Base-by-base conservation (phyloP, 352 stramenopile species). In the Phytophthora vignae region DNA sequence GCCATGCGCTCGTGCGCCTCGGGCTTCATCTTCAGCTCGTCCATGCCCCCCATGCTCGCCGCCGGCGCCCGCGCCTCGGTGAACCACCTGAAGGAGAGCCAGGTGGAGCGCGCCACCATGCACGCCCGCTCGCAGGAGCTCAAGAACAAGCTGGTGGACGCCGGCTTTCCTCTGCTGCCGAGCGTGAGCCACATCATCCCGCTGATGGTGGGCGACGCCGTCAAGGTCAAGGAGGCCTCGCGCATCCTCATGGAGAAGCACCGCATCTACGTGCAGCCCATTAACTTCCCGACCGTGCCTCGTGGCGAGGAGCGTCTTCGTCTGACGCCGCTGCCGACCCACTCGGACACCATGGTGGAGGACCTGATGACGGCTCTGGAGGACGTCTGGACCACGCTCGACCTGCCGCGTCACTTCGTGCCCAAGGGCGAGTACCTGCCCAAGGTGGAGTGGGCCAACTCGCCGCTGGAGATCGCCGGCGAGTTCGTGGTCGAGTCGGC, bases 11-110 rank as follows among this genome's bases (percentile, higher is more conserved):
- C 87, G 55, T 93, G 83, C 11, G 85, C 84, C 21, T 88, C 91
- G 12, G 92, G 92, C 29, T 98, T 98, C 67, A 98, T 98, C 67
- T 98, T 98, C 70, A 96, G 91, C 61, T 96, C 92, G 9, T 96
- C 92, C 50, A 92, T 98, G 71, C 91, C 91, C 17, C 92, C 92
- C 0, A 90, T 94, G 68, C 78, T 97, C 9, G 91, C 91, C 15
- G 91, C 92, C 21, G 92, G 89, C 55, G 92, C 90, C 14, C 79
- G 82, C 27, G 90, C 90, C 10, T 94, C 91, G 4, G 88, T 98
- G 48, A 74, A 75, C 52, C 83, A 97, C 76, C 61, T 98, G 46
- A 96, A 96, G 77, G 82, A 92, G 66, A 95, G 85, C 55, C 88
- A 92, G 49, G 83, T 87, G 59, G 91, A 97, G 74, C 90, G 92